Percentiles rank a stretch among this genome's conserved stretches.
Conservation (phyloP, 2,329 filamentous ascomycete genomes). For the Xenoacremonium recifei region DNA sequence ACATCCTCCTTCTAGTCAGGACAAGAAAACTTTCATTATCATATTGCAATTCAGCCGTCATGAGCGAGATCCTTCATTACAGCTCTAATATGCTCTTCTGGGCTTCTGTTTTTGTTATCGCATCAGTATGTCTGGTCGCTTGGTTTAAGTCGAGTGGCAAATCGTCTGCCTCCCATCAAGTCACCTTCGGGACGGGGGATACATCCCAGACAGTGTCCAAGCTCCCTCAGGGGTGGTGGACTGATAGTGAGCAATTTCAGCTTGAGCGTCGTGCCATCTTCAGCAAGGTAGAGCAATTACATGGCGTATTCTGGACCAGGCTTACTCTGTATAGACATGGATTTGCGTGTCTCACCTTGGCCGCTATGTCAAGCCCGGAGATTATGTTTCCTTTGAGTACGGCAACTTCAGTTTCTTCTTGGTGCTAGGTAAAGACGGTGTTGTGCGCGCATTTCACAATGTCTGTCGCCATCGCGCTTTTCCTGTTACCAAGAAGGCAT, state of each 20-base stretch:
- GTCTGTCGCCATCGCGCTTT: conserved; percentile 44
- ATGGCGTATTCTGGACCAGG: neutral
- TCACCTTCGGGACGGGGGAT: too few relatives aligned
- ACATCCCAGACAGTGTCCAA: too few relatives aligned
- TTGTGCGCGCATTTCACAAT: conserved; percentile 38
- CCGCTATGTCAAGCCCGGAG: conserved; percentile 33
- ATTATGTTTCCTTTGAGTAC: conserved; percentile 32
- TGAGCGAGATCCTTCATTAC: too few relatives aligned
- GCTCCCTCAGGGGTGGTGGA: conserved; percentile 8
- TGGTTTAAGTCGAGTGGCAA: too few relatives aligned
- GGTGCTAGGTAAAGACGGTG: conserved; percentile 26
- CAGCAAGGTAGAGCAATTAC: conserved; percentile 5
- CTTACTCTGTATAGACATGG: conserved; percentile 32
- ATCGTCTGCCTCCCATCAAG: too few relatives aligned
- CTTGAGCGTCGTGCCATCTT: conserved; percentile 45
- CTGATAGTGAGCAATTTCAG: conserved; percentile 36
- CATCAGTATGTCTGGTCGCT: too few relatives aligned
- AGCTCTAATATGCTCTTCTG: too few relatives aligned
- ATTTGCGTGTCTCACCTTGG: conserved; percentile 33
- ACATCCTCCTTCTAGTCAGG: too few relatives aligned
- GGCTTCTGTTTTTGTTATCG: too few relatives aligned
- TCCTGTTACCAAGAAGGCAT: conserved; percentile 35
- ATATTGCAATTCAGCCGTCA: too few relatives aligned
- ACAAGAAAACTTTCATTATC: too few relatives aligned
- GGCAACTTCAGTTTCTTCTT: conserved; percentile 40